Evolutionary conservation across 192 early-diverging fungal species (phyloP), one percentile per base, ranked within the genome.

Genomic region (Coemansia sp.): DNA sequence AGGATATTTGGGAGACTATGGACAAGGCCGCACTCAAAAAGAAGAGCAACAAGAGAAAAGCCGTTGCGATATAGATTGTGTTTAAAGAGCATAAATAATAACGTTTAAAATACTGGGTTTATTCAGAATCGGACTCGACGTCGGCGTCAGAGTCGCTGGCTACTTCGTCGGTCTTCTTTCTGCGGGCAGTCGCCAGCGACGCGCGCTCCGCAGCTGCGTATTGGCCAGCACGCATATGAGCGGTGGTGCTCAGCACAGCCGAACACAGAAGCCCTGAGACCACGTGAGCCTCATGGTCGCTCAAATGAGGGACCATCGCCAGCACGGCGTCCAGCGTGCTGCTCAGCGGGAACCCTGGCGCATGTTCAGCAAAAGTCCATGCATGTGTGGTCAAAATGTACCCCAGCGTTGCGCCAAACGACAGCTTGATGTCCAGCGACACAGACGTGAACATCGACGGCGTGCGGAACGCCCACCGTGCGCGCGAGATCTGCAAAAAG

Each of bases 1-100:
- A 90, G 35, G 84, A 80, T n/a, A 67, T 89, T 39, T 91, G 90
- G 91, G 74, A 84, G 41, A 63, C 66, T 49, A 86, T 90, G 84
- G 56, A 62, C 26, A 56, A 50, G 26, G 58, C 57, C 1, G 50
- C 53, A 17, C 35, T 57, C n/a, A 57, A 55, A 29, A 55, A 57
- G 55, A 38, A 38, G 62, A 41, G 29, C 16, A 17, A 3, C 39
- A 69, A 69, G 56, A 45, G 61, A 23, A 63, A 58, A 48, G 47
- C 60, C 4, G 54, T 48, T 31, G 60, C 54, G 17, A 54, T 52
- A 55, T 55, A 37, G 29, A 7, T 57, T 37, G 21, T 16, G 16
- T 29, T 17, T 37, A 17, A 6, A 11, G 29, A n/a, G 4, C 10
- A 45, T 45, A 29, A 10, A 54, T 14, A 54, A 41, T 12, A 22